phyloP scores from a whole-genome alignment of 2,329 filamentous ascomycete species.

The Colletotrichum sp. region DNA sequence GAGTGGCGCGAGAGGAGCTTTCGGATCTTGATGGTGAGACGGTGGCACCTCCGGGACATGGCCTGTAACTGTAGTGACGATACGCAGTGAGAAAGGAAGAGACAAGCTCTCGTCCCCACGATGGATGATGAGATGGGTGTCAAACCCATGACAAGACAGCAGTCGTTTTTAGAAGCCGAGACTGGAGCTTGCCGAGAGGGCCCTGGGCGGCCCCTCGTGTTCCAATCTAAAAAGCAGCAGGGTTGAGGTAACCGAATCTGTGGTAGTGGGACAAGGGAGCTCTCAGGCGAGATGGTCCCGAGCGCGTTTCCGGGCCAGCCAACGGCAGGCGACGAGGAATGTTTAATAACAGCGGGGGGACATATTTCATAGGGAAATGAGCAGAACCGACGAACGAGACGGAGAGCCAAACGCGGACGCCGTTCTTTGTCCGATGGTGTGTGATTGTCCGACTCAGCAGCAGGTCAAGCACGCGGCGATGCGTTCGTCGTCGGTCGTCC shows the following conservation, averaged over 20 bases:
- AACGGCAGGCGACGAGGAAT: constrained; percentile 1
- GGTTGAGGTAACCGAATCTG: constrained; percentile 14
- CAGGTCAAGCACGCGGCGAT: not conserved
- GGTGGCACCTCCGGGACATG: not conserved
- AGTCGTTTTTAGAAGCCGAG: not conserved
- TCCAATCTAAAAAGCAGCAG: constrained; percentile 14
- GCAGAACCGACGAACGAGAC: not conserved
- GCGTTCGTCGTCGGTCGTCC: not conserved
- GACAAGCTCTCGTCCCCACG: not conserved
- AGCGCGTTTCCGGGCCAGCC: constrained; percentile 21
- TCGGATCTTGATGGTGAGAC: not conserved
- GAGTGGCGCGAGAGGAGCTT: not conserved
- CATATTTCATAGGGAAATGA: constrained; percentile 12
- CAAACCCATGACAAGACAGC: not conserved
- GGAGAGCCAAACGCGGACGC: not conserved
- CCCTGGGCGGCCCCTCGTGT: constrained; percentile 12
- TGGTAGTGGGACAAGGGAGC: constrained; percentile 17
- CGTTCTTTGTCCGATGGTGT: not conserved
- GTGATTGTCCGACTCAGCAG: not conserved
- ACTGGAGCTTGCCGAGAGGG: constrained; percentile 5
- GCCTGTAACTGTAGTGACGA: not conserved
- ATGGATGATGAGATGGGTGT: not conserved
- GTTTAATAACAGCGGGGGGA: constrained; percentile 13
- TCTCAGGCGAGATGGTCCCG: constrained; percentile 16
- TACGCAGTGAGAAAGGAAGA: not conserved